These are phyloP conservation scores for Mycosphaerella arachidis DNA, from an alignment of 2,329 filamentous ascomycete genomes.

Conservation along the genomic window DNA sequence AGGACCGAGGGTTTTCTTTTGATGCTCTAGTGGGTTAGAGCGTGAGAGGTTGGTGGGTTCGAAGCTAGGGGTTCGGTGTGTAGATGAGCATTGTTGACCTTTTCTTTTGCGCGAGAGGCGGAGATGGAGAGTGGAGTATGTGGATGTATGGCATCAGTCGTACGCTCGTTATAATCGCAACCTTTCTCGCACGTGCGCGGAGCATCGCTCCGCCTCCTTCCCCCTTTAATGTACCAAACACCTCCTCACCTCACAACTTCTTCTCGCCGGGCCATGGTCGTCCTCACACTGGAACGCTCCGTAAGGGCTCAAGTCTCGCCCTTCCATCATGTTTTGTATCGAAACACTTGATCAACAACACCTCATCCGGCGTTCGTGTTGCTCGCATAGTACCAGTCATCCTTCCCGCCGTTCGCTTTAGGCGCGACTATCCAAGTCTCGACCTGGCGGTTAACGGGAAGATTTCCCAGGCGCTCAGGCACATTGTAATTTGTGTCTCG, in stretches of 20 bases:
- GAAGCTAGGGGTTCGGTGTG: no score
- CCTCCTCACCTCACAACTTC: constrained; percentile 5
- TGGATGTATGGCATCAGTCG: no score
- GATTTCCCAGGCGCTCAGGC: background rate
- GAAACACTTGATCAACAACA: constrained; percentile 58
- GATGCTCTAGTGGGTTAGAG: background rate
- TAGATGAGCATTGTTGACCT: no score
- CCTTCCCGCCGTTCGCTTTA: constrained; percentile 31
- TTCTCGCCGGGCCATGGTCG: constrained; percentile 5
- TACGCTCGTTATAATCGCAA: no score
- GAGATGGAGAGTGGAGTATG: no score
- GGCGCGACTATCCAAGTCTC: background rate
- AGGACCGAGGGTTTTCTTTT: background rate
- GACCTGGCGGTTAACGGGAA: background rate
- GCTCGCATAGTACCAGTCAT: constrained; percentile 58
- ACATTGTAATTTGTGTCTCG: constrained; percentile 28
- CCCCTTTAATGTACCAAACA: constrained; percentile 7
- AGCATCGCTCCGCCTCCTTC: background rate
- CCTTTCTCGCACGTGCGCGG: background rate
- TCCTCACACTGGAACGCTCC: background rate
- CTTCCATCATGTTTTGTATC: constrained; percentile 47
- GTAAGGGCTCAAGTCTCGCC: constrained; percentile 2
- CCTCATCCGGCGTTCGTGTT: constrained; percentile 57
- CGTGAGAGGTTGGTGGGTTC: no score
- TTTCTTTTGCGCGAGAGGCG: no score